Evolutionary conservation across 371 early-diverging fungal genomes (phyloP).

Genomic region (Actinomucor elegans): DNA sequence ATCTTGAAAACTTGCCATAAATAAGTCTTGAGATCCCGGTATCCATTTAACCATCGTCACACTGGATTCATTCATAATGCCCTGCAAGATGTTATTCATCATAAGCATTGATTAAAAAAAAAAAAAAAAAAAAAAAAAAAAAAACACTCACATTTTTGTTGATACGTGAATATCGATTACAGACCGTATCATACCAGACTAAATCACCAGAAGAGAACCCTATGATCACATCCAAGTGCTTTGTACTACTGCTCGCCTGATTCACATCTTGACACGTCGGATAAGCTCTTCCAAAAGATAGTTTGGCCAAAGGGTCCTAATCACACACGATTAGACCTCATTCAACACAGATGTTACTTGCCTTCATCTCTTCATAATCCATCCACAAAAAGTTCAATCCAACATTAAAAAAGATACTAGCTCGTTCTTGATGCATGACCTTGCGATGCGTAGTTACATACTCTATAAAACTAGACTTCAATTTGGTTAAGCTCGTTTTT

Average conservation of each 20-base stretch:
- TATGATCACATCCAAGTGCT: slow-evolving; percentile 72
- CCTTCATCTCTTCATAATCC: slow-evolving; percentile 51
- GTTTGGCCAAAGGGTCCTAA: neutral
- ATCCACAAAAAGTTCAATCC: slow-evolving; percentile 71
- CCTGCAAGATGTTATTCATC: no score
- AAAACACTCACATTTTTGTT: no score
- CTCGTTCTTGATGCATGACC: neutral
- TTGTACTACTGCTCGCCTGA: slow-evolving; percentile 54
- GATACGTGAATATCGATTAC: slow-evolving; percentile 61
- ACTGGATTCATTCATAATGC: slow-evolving; percentile 56
- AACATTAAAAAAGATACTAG: slow-evolving; percentile 44
- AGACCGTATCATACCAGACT: slow-evolving; percentile 78
- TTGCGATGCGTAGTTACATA: slow-evolving; percentile 72
- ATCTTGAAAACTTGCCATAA: slow-evolving; percentile 79
- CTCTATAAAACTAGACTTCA: slow-evolving; percentile 67
- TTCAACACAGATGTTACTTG: no score
- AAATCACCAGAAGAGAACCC: slow-evolving; percentile 87
- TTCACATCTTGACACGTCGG: slow-evolving; percentile 90
- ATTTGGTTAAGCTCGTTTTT: slow-evolving; percentile 53
- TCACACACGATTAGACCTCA: no score
- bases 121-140: no score
- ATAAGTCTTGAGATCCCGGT: slow-evolving; percentile 80
- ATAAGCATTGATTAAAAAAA: no score
- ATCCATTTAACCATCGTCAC: slow-evolving; percentile 87
- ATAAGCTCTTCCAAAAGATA: slow-evolving; percentile 23